Percentiles rank a stretch among this genome's conserved stretches.
phyloP scores from a whole-genome alignment of 1,284 basidiomycete species.

The Cryptococcus hybrid region DNA sequence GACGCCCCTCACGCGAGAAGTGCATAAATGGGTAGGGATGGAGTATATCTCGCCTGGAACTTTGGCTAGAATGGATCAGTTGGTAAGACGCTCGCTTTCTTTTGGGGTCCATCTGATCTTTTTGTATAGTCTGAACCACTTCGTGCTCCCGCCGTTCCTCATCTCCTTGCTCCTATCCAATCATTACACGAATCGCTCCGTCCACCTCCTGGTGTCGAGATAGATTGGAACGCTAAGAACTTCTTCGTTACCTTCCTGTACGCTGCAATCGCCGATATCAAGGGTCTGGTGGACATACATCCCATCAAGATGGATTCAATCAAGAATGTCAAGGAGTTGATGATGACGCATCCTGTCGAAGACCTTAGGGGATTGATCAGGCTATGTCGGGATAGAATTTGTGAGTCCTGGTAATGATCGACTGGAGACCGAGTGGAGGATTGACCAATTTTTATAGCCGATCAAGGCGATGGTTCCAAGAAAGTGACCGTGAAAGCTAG shows the following conservation, averaged over 20 bases:
- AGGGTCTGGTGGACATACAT: constrained; percentile 4
- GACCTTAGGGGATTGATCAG: constrained; percentile 6
- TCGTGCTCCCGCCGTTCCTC: constrained; percentile 1
- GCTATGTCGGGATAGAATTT: constrained; percentile 6
- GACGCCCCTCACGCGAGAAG: constrained; percentile 3
- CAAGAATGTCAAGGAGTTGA: constrained; percentile 4
- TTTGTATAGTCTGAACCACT: neutral
- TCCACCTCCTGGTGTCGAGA: constrained; percentile 1
- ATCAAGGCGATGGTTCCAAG: constrained; percentile 9
- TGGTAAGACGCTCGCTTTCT: neutral
- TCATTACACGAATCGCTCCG: neutral
- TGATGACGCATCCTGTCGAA: constrained; percentile 8
- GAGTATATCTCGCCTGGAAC: constrained; percentile 10
- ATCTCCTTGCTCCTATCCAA: neutral
- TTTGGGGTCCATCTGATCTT: neutral
- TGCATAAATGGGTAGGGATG: constrained; percentile 21
- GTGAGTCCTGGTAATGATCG: constrained; percentile 6
- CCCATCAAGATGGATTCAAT: constrained; percentile 3
- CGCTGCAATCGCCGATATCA: constrained; percentile 16
- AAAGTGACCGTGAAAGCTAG: constrained; percentile 10
- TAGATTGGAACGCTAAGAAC: constrained; percentile 10
- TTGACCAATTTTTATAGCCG: constrained; percentile 1
- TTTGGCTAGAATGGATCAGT: constrained; percentile 1
- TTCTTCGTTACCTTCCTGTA: constrained; percentile 14
- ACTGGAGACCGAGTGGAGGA: neutral